Evolutionary conservation across 2,329 filamentous ascomycete genomes (phyloP).

Genomic region (Monosporascus sp.): DNA sequence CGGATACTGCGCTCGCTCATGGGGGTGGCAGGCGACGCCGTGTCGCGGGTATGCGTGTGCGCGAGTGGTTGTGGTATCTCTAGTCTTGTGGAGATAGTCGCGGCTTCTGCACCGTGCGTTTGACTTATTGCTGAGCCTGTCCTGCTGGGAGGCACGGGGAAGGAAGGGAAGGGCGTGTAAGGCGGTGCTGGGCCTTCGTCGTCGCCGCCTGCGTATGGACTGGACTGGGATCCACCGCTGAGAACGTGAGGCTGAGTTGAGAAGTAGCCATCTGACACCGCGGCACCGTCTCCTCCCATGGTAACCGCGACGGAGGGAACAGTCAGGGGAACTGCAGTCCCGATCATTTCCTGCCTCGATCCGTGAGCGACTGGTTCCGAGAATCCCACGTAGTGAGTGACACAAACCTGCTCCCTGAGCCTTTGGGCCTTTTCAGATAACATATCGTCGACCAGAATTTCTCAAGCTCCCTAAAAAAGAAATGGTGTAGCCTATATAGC

Average conservation of each 20-base stretch:
- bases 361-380: background rate
- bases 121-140: background rate
- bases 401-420: background rate
- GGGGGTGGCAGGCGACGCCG: background rate
- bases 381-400: background rate
- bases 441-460: background rate
- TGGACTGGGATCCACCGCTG: background rate
- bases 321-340: background rate
- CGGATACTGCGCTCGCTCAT: background rate
- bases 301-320: background rate
- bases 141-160: background rate
- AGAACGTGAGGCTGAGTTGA: background rate
- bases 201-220: background rate
- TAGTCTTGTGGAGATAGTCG: background rate
- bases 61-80: background rate
- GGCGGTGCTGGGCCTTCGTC: background rate
- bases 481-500: too few relatives aligned
- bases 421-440: background rate
- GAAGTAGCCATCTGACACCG: background rate
- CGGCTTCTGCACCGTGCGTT: background rate
- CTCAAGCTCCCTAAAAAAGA: background rate
- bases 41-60: background rate
- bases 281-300: background rate
- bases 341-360: background rate
- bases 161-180: background rate